phyloP scores from a whole-genome alignment of 139 green algal genomes.

The Eudorina sp. region DNA sequence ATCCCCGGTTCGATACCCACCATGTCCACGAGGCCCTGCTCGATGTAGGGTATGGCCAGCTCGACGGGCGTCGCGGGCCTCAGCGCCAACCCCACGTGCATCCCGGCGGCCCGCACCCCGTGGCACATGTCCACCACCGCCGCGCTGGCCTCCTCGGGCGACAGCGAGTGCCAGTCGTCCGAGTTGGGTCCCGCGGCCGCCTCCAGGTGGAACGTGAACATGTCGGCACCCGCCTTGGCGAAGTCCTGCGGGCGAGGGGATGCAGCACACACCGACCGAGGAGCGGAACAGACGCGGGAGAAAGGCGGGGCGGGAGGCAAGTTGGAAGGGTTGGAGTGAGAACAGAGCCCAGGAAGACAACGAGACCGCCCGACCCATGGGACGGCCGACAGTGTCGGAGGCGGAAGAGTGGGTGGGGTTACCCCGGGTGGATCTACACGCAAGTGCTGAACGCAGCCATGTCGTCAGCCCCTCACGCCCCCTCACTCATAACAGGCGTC shows the following conservation, averaged over 20 bases:
- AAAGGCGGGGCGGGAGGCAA: too few species aligned
- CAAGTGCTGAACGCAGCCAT: too few species aligned
- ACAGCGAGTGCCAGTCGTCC: conserved; percentile 24
- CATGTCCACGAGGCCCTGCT: conserved; percentile 74
- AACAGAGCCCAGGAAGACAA: too few species aligned
- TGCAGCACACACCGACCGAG: background rate
- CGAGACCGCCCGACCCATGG: too few species aligned
- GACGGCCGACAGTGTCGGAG: too few species aligned
- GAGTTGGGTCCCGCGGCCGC: conserved; percentile 14
- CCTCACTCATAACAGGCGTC: too few species aligned
- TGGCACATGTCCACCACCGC: conserved; percentile 48
- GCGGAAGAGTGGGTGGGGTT: too few species aligned
- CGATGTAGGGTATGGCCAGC: conserved; percentile 78
- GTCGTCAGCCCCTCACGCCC: too few species aligned
- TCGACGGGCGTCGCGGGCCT: conserved; percentile 84
- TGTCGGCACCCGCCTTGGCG: conserved; percentile 83
- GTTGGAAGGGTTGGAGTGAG: too few species aligned
- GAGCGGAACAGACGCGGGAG: too few species aligned
- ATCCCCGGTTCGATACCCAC: too few species aligned
- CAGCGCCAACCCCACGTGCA: conserved; percentile 89
- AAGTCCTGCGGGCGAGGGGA: conserved; percentile 66
- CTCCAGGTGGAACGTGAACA: conserved; percentile 96
- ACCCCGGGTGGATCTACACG: too few species aligned
- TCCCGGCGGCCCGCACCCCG: conserved; percentile 68
- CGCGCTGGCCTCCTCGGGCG: background rate